phyloP scores from a whole-genome alignment of 805 yeast genomes.

The Kazachstania africana region DNA sequence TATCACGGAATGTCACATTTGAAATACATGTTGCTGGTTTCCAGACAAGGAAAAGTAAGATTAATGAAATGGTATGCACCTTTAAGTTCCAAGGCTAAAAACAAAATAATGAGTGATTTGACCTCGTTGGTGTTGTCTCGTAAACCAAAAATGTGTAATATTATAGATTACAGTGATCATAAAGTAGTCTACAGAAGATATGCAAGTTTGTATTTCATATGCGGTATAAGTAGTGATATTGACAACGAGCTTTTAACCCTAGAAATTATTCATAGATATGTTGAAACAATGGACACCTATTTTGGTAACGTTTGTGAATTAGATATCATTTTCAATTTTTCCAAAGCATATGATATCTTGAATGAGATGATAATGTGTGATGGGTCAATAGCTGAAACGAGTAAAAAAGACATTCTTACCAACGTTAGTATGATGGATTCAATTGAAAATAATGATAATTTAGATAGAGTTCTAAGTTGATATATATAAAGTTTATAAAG shows the following conservation, averaged over 20 bases:
- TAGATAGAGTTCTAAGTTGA: slow-evolving; percentile 31
- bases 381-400: slow-evolving; percentile 77
- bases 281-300: slow-evolving; percentile 91
- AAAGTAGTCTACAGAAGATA: slow-evolving; percentile 86
- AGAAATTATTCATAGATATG: slow-evolving; percentile 84
- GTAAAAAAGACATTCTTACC: slow-evolving; percentile 66
- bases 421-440: slow-evolving; percentile 79
- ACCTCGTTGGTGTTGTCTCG: slow-evolving; percentile 77
- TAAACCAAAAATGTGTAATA: slow-evolving; percentile 91
- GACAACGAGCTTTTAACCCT: slow-evolving; percentile 80
- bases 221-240: slow-evolving; percentile 42
- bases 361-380: slow-evolving; percentile 78
- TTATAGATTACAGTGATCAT: slow-evolving; percentile 62
- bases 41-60: slow-evolving; percentile 92
- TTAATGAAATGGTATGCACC: slow-evolving; percentile 89
- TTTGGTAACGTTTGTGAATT: slow-evolving; percentile 94
- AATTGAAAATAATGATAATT: slow-evolving; percentile 64
- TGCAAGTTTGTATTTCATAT: slow-evolving; percentile 84
- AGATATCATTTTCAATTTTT: slow-evolving; percentile 92
- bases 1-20: slow-evolving; percentile 29
- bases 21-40: slow-evolving; percentile 67
- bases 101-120: slow-evolving; percentile 72
- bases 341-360: slow-evolving; percentile 81
- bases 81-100: slow-evolving; percentile 72
- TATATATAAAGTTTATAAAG: too few relatives aligned